Percentiles rank a stretch among this genome's conserved stretches.
phyloP scores from a whole-genome alignment of 805 yeast genomes.

The Schizosaccharomyces osmophilus region DNA sequence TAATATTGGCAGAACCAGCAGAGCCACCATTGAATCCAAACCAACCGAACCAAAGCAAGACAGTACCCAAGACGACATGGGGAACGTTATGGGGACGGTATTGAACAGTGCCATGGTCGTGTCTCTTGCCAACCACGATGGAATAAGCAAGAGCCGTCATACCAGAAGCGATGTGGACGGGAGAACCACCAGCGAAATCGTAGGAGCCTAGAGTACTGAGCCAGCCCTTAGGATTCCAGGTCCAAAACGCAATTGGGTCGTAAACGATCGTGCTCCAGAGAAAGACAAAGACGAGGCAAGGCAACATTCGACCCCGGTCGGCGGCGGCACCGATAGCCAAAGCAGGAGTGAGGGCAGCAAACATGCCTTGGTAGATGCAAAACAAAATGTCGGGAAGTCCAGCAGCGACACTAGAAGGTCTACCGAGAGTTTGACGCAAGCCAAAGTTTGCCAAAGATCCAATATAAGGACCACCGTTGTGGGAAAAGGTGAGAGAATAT shows the following conservation, averaged over 20 bases:
- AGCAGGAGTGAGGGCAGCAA: constrained; percentile 78
- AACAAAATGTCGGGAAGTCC: constrained; percentile 73
- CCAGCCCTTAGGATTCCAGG: constrained; percentile 94
- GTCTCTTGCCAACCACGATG: constrained; percentile 72
- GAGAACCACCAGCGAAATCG: constrained; percentile 97
- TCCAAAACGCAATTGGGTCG: constrained; percentile 92
- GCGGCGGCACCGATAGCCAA: constrained; percentile 95
- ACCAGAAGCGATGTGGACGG: constrained; percentile 88
- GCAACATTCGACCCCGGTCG: constrained; percentile 87
- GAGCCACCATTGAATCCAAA: constrained; percentile 98
- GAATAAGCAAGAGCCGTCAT: constrained; percentile 89
- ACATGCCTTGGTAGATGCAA: constrained; percentile 88
- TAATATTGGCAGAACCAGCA: constrained; percentile 74
- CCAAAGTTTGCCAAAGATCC: constrained; percentile 69
- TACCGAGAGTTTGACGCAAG: constrained; percentile 59
- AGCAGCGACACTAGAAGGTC: constrained; percentile 37
- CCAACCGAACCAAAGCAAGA: constrained; percentile 96
- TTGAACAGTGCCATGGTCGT: constrained; percentile 31
- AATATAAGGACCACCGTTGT: constrained; percentile 39
- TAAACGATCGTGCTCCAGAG: constrained; percentile 88
- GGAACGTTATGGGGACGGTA: constrained; percentile 63
- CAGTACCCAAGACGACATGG: constrained; percentile 74
- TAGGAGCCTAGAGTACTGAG: constrained; percentile 54
- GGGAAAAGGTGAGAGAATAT: constrained; percentile 66
- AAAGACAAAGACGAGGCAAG: constrained; percentile 86